Base-by-base conservation (phyloP, 2,329 filamentous ascomycete species). In the Penicillium olsonii region DNA sequence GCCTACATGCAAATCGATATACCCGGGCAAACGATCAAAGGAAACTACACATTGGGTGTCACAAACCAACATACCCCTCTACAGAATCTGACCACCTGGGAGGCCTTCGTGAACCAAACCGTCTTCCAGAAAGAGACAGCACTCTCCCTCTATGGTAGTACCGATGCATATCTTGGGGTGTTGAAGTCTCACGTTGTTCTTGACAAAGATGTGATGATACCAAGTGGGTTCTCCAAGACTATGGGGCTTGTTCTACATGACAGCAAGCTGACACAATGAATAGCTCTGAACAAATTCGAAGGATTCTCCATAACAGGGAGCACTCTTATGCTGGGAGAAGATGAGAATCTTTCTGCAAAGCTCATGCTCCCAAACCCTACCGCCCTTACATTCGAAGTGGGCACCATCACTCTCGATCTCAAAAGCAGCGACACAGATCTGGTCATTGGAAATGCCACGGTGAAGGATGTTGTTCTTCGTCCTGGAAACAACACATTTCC, bases 401-500 rank as follows among this genome's bases (percentile, higher is more conserved):
- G 60, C 5, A 61, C 53, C 2, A 41, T 63, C n/a, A 51, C 38
- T 1, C 40, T 63, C 19, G 52, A 63, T 17, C 26, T 62, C 12
- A 58, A 60, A 37, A 57, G 43, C n/a, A 55, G 48, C 5, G 43
- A 56, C 26, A 31, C 47, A 29, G 37, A 37, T 33, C 34, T 59
- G 2, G n/a, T 46, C 2, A 49, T 63, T 17, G 61, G 60, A 4
- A 55, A 60, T 12, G 60, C 47, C 5, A 57, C 53, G 1, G 15
- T 63, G 9, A 37, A 46, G 3, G 51, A 56, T 11, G 53, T 63
- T 15, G 51, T 42, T 1, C 41, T 63, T 2, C 39, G 35, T 20
- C 60, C 61, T 7, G 61, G 61, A 2, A 55, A 63, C 33, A 61
- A 63, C 31, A 52, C 46, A 17, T 53, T 56, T 19, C 53, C 59